Evolutionary conservation across 805 yeast species (phyloP), one percentile per base, ranked within the genome.

Genomic region (Metschnikowia orientalis): DNA sequence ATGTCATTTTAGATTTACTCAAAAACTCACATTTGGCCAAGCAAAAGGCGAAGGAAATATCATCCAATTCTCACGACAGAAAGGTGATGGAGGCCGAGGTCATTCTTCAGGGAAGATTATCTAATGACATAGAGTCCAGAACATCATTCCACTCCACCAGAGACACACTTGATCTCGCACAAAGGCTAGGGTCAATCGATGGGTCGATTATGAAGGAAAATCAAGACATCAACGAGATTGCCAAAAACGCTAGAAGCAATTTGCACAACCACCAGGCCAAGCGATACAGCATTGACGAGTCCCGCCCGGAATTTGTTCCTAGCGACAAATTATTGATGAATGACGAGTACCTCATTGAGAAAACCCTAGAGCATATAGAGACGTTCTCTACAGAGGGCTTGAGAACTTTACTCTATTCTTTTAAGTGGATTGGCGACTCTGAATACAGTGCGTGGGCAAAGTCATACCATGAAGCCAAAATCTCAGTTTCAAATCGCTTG

Each of bases 321-420:
- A 53, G 71, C 32, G 90, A 84, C 30, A 67, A 65, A 18, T 51
- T 85, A 14, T 64, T 84, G 7, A 53, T 70, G 12, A 82, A 86
- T 47, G 95, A 86, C 10, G 87, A 79, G 42, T 85, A 76, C 49
- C 66, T 90, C 4, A 52, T 89, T 23, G 96, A 88, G 53, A 77
- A 75, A 43, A 90, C 97, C 0, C 63, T 94, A 35, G 84, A 86
- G 47, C 95, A 94, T 42, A 75, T 92, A 38, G 97, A 92, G 47
- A 94, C 86, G 39, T 92, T 89, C 57, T 88, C 97, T 0, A 82
- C 95, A 0, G 97, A 90, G 42, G 99, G 99, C 1, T 65, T 92
- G 37, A 73, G 99, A 52, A 92, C 99, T 0, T 70, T 92, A 44
- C 55, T 92, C 41, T 92, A 88, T 55, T 79, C 88, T 3, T 87